Conservation (phyloP, 2,329 filamentous ascomycete species). For the Cladosporium sp. region DNA sequence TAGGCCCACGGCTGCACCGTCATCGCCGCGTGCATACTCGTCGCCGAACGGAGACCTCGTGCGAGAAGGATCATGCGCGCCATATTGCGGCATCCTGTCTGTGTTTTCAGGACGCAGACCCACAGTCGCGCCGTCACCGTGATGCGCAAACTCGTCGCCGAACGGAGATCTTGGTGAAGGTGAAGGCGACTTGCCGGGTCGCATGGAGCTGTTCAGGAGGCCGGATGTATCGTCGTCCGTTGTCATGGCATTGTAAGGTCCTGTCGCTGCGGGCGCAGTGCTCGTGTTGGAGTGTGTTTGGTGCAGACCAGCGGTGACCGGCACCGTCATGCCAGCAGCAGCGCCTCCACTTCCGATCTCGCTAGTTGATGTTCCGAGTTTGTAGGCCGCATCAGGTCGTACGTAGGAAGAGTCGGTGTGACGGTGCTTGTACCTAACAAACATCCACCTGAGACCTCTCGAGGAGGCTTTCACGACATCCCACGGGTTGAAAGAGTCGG, state of each 20-base stretch:
- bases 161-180: conserved; percentile 1
- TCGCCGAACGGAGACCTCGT: conserved; percentile 4
- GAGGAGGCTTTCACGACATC: conserved; percentile 80
- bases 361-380: not conserved
- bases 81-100: not conserved
- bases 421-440: conserved; percentile 68
- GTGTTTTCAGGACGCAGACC: not conserved
- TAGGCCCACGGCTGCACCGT: not conserved
- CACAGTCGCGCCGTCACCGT: conserved; percentile 8
- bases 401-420: conserved; percentile 46
- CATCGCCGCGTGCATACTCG: conserved; percentile 20
- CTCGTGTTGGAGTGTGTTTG: not conserved
- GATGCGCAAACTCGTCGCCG: conserved; percentile 18
- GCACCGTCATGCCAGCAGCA: not conserved
- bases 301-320: not conserved
- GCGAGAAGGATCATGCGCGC: not conserved
- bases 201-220: conserved; percentile 30
- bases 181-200: conserved; percentile 14
- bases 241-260: not conserved
- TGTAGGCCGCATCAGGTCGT: conserved; percentile 27
- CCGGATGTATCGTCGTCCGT: conserved; percentile 35
- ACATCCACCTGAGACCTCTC: conserved; percentile 77
- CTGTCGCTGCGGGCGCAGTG: not conserved
- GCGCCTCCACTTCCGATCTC: not conserved
- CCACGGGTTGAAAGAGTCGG: conserved; percentile 76